These are phyloP conservation scores for Acacia acuminata DNA, from an alignment of 306 rosid genomes.

Conservation along the genomic window DNA sequence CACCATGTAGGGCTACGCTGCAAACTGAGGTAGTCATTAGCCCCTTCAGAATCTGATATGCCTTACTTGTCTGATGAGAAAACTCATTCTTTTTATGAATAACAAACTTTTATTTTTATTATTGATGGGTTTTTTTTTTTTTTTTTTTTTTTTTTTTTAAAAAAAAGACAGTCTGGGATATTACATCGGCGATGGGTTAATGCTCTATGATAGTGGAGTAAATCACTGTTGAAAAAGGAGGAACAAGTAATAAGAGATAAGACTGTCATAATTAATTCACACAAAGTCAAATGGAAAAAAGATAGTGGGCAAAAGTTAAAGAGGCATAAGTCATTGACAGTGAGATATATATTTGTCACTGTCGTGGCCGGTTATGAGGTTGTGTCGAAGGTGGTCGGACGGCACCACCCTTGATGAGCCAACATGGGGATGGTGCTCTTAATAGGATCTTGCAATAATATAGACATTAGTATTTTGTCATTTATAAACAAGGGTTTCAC, in stretches of 20 bases:
- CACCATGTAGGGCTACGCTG: slow-evolving; percentile 25
- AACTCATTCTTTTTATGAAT: not conserved
- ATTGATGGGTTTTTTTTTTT: too few species aligned
- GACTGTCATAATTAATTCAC: not conserved
- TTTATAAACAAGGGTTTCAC: slow-evolving; percentile 7
- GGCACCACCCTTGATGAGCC: slow-evolving; percentile 44
- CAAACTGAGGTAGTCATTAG: not conserved
- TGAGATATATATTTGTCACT: slow-evolving; percentile 37
- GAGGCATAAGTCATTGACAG: slow-evolving; percentile 25
- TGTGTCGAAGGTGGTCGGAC: slow-evolving; percentile 44
- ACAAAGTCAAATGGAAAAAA: slow-evolving; percentile 22
- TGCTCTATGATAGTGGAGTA: not conserved
- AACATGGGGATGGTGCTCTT: slow-evolving; percentile 48
- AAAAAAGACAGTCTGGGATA: not conserved
- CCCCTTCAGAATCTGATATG: not conserved
- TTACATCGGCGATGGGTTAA: not conserved
- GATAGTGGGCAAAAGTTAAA: slow-evolving; percentile 20
- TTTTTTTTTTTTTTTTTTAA: not conserved
- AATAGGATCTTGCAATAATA: slow-evolving; percentile 43
- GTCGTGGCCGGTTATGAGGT: slow-evolving; percentile 51
- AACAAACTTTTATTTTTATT: not conserved
- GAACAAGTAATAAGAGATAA: slow-evolving; percentile 13
- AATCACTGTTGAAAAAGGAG: slow-evolving; percentile 4
- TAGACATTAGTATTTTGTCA: not conserved
- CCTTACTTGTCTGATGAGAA: not conserved